Conservation (phyloP, 2,329 filamentous ascomycete genomes). For the Ascomycota sp. region DNA sequence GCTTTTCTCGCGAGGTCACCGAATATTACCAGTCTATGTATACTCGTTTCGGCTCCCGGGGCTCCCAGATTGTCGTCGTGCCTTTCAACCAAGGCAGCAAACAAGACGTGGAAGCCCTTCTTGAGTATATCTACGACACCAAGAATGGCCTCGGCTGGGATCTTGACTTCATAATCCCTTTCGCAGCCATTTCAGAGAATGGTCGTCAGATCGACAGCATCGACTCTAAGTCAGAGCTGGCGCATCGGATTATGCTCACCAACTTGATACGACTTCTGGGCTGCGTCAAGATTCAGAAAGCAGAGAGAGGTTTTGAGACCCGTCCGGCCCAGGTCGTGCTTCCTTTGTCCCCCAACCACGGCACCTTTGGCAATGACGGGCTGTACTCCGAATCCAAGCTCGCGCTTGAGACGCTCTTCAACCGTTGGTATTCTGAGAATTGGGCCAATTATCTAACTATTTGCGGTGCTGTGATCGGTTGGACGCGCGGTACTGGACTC, state of each 20-base stretch:
- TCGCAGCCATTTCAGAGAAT: conserved; percentile 93
- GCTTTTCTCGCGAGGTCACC: conserved; percentile 90
- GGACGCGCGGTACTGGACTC: conserved; percentile 93
- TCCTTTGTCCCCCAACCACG: conserved; percentile 90
- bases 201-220: conserved; percentile 92
- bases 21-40: conserved; percentile 99
- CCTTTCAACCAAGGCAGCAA: conserved; percentile 98
- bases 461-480: conserved; percentile 93
- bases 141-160: conserved; percentile 98
- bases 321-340: conserved; percentile 91
- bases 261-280: conserved; percentile 85
- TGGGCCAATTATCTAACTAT: conserved; percentile 97
- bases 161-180: conserved; percentile 84
- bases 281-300: conserved; percentile 76
- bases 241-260: conserved; percentile 96
- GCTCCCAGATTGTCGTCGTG: conserved; percentile 90
- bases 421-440: conserved; percentile 91
- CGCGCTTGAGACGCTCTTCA: conserved; percentile 89
- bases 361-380: conserved; percentile 92
- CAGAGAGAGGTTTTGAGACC: conserved; percentile 70
- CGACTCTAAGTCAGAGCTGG: conserved; percentile 91
- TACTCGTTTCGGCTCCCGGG: conserved; percentile 73
- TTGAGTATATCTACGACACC: conserved; percentile 88
- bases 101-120: conserved; percentile 81
- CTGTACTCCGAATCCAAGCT: conserved; percentile 97